These are phyloP conservation scores for Perkinsela sp. DNA, from an alignment of 208 protist species.

Conservation along the genomic window DNA sequence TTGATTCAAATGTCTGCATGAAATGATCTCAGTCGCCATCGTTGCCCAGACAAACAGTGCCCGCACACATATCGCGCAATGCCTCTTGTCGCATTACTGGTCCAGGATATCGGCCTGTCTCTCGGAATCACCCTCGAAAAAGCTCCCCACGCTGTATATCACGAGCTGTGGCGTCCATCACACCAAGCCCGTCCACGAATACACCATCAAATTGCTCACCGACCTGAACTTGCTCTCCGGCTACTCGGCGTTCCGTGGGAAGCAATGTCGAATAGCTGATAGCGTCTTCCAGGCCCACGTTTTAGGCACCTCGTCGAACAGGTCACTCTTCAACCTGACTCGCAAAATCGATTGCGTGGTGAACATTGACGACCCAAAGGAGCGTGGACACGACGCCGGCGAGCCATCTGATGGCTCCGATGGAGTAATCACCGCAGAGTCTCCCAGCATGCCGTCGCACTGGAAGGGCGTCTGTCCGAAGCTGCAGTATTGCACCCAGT, in stretches of 20 bases:
- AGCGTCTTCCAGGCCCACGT: neutral
- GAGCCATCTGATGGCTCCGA: neutral
- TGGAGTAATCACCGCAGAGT: neutral
- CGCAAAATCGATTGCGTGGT: neutral
- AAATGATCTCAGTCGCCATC: neutral
- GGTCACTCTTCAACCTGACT: neutral
- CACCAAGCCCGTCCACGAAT: neutral
- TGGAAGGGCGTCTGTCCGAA: neutral
- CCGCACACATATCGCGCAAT: neutral
- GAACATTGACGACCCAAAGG: neutral
- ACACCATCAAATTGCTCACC: neutral
- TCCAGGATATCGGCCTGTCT: neutral
- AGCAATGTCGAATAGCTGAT: too few species aligned
- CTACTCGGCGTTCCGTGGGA: neutral
- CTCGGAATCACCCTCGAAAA: neutral
- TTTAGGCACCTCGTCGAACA: neutral
- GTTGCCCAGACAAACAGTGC: neutral
- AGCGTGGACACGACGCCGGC: neutral
- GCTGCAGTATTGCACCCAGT: neutral
- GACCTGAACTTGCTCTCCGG: neutral
- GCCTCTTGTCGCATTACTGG: neutral
- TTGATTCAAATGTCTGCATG: too few species aligned
- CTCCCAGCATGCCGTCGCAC: neutral
- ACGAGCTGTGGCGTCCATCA: neutral
- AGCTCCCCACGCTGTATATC: neutral